Base-by-base conservation (phyloP, 2,329 filamentous ascomycete genomes). In the Biscogniauxia sp. region DNA sequence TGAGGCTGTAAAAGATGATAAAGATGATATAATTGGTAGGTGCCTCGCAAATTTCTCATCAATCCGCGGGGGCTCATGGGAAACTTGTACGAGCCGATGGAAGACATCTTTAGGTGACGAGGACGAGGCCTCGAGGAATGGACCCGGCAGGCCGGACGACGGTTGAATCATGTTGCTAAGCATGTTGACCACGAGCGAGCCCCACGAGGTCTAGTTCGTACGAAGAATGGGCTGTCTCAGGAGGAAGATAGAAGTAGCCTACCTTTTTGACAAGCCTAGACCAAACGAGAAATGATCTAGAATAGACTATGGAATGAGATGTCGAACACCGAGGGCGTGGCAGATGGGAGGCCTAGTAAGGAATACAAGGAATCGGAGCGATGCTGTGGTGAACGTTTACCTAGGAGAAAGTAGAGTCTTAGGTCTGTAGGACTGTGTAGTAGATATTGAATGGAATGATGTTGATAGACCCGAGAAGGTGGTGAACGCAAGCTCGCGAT, bases 191-290 rank as follows among this genome's bases (percentile, higher is more conserved):
- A 63, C 53, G 60, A 64, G 58, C 56, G 37, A 62, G 54, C 57
- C 54, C 51, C 57, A 63, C 55, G 58, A 66, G 58, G 52, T 37
- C n/a, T 56, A 61, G 60, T 53, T 9, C 54, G 37, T 45, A 52
- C 53, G 59, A 61, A 63, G 69, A 72, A 72, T 72, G 70, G 20
- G 45, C 23, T 71, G 70, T 72, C 70, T 72, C 63, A 53, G 59
- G 66, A 56, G 56, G 45, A 53, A 51, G 53, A 32, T 54, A 45
- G 54, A 55, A 58, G 51, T 52, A 60, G 57, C 56, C 58, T 71
- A 71, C 69, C 68, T 70, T 51, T 15, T 51, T 62, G 57, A 54
- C 54, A 28, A 59, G 58, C 49, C 37, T 45, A n/a, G 37, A 45
- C 37, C 17, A n/a, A 56, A 51, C 54, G 57, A 45, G 54, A 56